Conservation (phyloP, 2,329 filamentous ascomycete species). For the Lachnellula occidentalis region DNA sequence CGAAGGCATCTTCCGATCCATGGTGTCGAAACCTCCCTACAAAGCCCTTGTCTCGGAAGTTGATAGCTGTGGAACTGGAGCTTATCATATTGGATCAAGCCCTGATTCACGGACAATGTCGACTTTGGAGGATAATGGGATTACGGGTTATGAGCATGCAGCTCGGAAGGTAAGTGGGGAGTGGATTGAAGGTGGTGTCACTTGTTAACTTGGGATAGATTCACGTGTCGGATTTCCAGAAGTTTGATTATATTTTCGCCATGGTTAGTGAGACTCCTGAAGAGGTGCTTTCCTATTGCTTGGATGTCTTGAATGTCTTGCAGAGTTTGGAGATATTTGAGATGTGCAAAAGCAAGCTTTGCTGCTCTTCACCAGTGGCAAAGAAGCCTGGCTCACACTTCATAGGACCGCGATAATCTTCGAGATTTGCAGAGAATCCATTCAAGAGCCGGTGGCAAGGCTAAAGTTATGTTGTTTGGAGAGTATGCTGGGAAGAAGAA, state of each 20-base stretch:
- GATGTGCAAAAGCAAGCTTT: not conserved
- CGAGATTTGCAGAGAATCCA: constrained; percentile 60
- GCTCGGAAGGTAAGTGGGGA: constrained; percentile 61
- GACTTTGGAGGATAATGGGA: constrained; percentile 68
- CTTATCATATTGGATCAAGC: constrained; percentile 72
- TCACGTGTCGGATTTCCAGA: constrained; percentile 64
- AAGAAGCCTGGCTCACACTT: not conserved
- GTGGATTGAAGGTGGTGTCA: not conserved
- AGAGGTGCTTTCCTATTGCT: not conserved
- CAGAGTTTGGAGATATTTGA: not conserved
- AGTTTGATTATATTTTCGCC: constrained; percentile 89
- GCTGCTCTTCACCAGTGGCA: not conserved
- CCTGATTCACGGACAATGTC: constrained; percentile 82
- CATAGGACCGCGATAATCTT: constrained; percentile 67
- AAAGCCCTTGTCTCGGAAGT: constrained; percentile 58
- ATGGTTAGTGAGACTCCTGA: constrained; percentile 49
- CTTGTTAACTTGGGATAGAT: constrained; percentile 36
- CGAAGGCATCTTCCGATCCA: constrained; percentile 80
- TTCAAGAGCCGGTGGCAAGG: constrained; percentile 48
- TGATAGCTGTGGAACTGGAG: constrained; percentile 85
- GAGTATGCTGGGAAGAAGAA: constrained; percentile 64
- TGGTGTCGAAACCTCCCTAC: constrained; percentile 57
- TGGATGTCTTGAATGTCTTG: not conserved
- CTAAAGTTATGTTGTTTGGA: constrained; percentile 76
- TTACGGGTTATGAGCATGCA: constrained; percentile 69